These are phyloP conservation scores for Sordaria brevicollis DNA, from an alignment of 495 filamentous ascomycete species.

Conservation along the genomic window DNA sequence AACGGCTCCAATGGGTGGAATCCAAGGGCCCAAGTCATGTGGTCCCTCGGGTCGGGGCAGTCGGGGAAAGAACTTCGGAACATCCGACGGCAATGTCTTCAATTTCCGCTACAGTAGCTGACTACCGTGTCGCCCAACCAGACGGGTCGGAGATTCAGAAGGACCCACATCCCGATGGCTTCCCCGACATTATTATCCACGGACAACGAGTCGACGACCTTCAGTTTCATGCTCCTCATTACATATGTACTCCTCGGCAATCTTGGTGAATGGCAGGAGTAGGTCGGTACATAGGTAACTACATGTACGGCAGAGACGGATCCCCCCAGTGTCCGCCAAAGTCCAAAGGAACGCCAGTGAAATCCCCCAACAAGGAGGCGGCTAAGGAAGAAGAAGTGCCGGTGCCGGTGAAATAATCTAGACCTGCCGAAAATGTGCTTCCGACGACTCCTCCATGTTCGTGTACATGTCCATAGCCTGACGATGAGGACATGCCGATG, in stretches of 20 bases:
- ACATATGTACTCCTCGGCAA: neutral
- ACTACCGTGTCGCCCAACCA: too few relatives aligned
- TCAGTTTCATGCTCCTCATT: too few relatives aligned
- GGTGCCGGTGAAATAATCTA: neutral
- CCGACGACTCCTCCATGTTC: too few relatives aligned
- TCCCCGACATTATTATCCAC: too few relatives aligned
- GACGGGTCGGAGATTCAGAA: too few relatives aligned
- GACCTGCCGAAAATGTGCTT: neutral
- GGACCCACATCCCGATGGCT: neutral
- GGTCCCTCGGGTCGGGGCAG: too few relatives aligned
- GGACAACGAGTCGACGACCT: too few relatives aligned
- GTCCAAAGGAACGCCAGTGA: neutral
- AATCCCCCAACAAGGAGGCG: neutral
- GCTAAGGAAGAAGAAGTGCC: neutral
- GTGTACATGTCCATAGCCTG: neutral
- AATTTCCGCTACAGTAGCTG: neutral
- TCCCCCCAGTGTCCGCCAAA: neutral
- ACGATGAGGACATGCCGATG: too few relatives aligned
- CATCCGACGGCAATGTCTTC: neutral
- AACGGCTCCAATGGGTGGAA: neutral
- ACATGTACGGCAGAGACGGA: neutral
- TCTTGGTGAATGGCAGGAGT: neutral
- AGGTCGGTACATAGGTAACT: neutral
- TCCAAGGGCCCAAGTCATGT: too few relatives aligned
- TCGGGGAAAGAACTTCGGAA: neutral